A percentile compares a stretch with the other conserved stretches of the same genome.
These are phyloP conservation scores for Candida smagusa DNA, from an alignment of 1,139 yeast species.

Conservation along the genomic window DNA sequence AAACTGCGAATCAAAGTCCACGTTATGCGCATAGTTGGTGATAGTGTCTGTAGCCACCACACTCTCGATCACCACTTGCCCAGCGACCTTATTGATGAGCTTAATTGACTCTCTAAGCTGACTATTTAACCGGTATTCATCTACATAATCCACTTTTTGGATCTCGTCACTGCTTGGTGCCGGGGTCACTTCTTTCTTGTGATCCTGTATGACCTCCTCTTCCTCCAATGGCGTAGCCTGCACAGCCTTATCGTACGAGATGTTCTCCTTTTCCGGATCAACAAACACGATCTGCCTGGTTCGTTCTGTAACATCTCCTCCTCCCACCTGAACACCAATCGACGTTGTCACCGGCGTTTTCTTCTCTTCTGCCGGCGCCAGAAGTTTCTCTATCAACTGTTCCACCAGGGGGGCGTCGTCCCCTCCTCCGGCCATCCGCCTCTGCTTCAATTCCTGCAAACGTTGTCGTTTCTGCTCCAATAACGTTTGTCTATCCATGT, in stretches of 20 bases:
- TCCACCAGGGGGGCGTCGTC: slow-evolving; percentile 17
- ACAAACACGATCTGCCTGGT: not conserved
- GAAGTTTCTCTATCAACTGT: slow-evolving; percentile 17
- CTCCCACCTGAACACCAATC: slow-evolving; percentile 28
- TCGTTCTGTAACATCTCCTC: slow-evolving; percentile 1
- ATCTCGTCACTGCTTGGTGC: not conserved
- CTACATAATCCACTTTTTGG: slow-evolving; percentile 2
- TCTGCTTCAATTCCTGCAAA: slow-evolving; percentile 36
- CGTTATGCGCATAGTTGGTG: slow-evolving; percentile 12
- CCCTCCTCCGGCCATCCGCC: slow-evolving; percentile 19
- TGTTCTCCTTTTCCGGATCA: slow-evolving; percentile 15
- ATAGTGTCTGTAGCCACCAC: slow-evolving; percentile 8
- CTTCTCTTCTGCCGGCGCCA: slow-evolving; percentile 7
- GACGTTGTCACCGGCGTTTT: slow-evolving; percentile 14
- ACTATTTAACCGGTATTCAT: slow-evolving; percentile 11
- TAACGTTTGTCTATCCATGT: slow-evolving; percentile 37
- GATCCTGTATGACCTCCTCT: not conserved
- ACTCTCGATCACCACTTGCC: slow-evolving; percentile 9
- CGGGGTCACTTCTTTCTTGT: not conserved
- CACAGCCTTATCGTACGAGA: slow-evolving; percentile 29
- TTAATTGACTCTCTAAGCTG: slow-evolving; percentile 18
- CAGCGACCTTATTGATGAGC: slow-evolving; percentile 11
- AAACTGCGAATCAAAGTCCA: slow-evolving; percentile 7
- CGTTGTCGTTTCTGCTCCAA: slow-evolving; percentile 43
- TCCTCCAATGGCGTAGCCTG: slow-evolving; percentile 19